A percentile compares a stretch with the other conserved stretches of the same genome.
These are phyloP conservation scores for Stellera chamaejasme DNA, from an alignment of 345 rosid species.

Conservation along the genomic window DNA sequence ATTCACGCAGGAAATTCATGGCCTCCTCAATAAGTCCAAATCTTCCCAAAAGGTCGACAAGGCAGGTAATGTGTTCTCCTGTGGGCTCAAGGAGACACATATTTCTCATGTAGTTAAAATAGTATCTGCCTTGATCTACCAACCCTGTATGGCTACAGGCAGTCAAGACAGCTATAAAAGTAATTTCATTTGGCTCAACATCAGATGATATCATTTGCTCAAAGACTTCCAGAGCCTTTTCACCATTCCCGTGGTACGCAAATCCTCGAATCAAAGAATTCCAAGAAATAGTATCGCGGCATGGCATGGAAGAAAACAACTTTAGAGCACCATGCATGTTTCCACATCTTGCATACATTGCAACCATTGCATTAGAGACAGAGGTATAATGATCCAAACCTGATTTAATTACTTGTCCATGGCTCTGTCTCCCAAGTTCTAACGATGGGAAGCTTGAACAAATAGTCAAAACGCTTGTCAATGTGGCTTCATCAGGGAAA, in stretches of 20 bases:
- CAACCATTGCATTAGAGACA: slow-evolving; percentile 33
- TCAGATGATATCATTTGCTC: slow-evolving; percentile 23
- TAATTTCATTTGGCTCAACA: slow-evolving; percentile 31
- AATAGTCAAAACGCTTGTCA: slow-evolving; percentile 32
- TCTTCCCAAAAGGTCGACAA: slow-evolving; percentile 35
- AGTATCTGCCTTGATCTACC: slow-evolving; percentile 31
- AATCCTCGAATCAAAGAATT: slow-evolving; percentile 36
- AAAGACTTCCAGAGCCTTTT: slow-evolving; percentile 32
- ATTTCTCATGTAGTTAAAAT: slow-evolving; percentile 30
- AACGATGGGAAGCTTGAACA: slow-evolving; percentile 31
- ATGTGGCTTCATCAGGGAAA: slow-evolving; percentile 29
- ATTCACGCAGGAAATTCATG: slow-evolving; percentile 20
- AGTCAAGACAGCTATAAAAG: slow-evolving; percentile 34
- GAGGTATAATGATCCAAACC: slow-evolving; percentile 19
- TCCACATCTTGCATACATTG: slow-evolving; percentile 39
- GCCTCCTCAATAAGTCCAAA: slow-evolving; percentile 35
- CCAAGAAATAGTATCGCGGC: slow-evolving; percentile 37
- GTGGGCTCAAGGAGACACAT: slow-evolving; percentile 27
- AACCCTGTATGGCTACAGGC: slow-evolving; percentile 45
- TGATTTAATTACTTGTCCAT: slow-evolving; percentile 19
- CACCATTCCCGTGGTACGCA: slow-evolving; percentile 30
- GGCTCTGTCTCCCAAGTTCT: slow-evolving; percentile 28
- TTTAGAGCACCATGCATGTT: slow-evolving; percentile 24
- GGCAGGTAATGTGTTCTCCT: slow-evolving; percentile 29
- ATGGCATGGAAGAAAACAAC: slow-evolving; percentile 26